phyloP scores from a whole-genome alignment of 2,329 filamentous ascomycete species.

The Laburnicola sp. region DNA sequence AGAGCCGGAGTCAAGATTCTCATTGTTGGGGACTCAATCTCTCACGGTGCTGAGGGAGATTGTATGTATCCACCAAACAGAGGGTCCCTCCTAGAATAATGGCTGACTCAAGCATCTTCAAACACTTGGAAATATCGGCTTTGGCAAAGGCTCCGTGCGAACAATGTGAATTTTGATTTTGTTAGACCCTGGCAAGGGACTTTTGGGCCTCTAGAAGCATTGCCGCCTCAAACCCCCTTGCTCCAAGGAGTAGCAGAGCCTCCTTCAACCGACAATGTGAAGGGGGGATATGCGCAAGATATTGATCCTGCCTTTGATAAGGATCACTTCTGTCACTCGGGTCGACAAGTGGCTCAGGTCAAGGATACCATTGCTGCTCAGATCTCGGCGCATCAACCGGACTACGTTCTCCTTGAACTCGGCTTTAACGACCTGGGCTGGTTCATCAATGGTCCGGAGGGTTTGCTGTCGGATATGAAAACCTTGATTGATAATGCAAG shows the following conservation, averaged over 20 bases:
- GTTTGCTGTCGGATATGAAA: slow-evolving; percentile 6
- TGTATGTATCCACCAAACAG: too few relatives aligned
- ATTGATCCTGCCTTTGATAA: too few relatives aligned
- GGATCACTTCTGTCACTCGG: slow-evolving; percentile 5
- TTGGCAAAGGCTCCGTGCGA: slow-evolving; percentile 7
- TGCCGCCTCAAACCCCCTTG: too few relatives aligned
- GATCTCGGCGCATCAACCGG: slow-evolving; percentile 10
- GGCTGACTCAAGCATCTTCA: too few relatives aligned
- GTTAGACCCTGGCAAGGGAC: slow-evolving; percentile 8
- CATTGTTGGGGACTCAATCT: slow-evolving; percentile 11
- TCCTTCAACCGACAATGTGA: background rate
- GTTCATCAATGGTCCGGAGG: slow-evolving; percentile 12
- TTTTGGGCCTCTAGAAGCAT: too few relatives aligned
- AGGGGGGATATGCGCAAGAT: too few relatives aligned
- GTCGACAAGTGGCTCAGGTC: background rate
- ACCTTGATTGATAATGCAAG: slow-evolving; percentile 8
- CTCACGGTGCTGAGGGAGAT: slow-evolving; percentile 10
- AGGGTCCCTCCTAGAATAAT: too few relatives aligned
- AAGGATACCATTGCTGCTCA: slow-evolving; percentile 1
- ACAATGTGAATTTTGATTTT: slow-evolving; percentile 6
- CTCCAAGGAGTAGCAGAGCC: too few relatives aligned
- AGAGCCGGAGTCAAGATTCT: slow-evolving; percentile 7
- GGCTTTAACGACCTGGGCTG: slow-evolving; percentile 15
- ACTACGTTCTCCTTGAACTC: slow-evolving; percentile 11
- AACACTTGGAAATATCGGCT: slow-evolving; percentile 7